phyloP scores from a whole-genome alignment of 305 asterid species.

The Solanum hybrid region DNA sequence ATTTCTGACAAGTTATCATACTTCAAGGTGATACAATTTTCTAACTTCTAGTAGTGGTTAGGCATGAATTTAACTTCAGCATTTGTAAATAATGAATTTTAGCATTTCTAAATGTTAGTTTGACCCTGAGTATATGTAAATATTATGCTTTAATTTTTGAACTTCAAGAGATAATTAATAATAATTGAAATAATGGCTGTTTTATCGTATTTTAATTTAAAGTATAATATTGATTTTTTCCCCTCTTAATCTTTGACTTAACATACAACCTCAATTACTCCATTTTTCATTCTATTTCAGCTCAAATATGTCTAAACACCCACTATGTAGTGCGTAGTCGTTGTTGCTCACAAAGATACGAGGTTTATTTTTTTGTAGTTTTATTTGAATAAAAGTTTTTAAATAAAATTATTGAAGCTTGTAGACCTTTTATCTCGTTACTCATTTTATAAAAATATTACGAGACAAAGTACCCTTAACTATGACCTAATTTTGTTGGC shows the following conservation, averaged over 20 bases:
- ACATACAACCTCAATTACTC: not conserved
- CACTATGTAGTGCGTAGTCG: not conserved
- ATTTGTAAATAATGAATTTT: not conserved
- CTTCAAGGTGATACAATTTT: not conserved
- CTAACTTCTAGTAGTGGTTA: not conserved
- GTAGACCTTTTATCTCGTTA: not conserved
- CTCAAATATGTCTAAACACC: not conserved
- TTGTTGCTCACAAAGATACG: not conserved
- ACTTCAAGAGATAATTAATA: not conserved
- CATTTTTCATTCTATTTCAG: not conserved
- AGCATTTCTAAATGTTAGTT: not conserved
- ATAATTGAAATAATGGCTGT: not conserved
- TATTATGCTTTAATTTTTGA: not conserved
- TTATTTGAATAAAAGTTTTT: not conserved
- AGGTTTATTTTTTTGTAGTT: not conserved
- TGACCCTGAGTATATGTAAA: not conserved
- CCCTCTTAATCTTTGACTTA: not conserved
- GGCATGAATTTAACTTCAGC: not conserved
- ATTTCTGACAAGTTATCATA: not conserved
- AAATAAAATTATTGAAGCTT: not conserved
- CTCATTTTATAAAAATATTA: too few relatives aligned
- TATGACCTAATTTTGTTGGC: not conserved
- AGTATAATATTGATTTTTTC: not conserved
- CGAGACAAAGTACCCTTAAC: not conserved
- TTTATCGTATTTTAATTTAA: not conserved